Evolutionary conservation across 1,284 basidiomycete genomes (phyloP).

Genomic region (Cutaneotrichosporon dermatis): DNA sequence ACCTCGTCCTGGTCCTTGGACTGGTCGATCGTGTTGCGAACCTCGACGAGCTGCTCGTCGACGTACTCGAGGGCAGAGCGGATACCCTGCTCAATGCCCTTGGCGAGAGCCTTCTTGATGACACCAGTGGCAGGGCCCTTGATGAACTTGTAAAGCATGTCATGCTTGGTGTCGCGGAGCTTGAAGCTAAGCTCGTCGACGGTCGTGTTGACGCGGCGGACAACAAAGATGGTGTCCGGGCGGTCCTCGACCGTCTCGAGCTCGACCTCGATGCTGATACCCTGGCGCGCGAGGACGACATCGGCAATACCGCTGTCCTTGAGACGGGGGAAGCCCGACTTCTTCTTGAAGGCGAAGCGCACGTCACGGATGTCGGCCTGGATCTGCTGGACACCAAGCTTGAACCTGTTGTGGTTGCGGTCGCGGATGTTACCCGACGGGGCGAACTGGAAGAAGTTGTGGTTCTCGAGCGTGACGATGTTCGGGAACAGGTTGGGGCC

Average conservation of each 20-base stretch:
- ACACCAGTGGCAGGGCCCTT: conserved; percentile 53
- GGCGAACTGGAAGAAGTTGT: conserved; percentile 77
- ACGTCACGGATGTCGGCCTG: conserved; percentile 93
- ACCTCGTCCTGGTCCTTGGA: conserved; percentile 59
- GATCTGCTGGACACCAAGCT: conserved; percentile 71
- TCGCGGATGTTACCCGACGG: conserved; percentile 61
- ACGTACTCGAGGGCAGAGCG: conserved; percentile 72
- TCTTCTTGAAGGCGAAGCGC: conserved; percentile 67
- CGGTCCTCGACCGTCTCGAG: conserved; percentile 47
- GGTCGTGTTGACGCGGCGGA: conserved; percentile 50
- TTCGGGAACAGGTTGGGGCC: conserved; percentile 60
- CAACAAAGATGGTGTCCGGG: conserved; percentile 39
- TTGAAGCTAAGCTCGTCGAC: conserved; percentile 79
- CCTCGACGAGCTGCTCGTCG: conserved; percentile 64
- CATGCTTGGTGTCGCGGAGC: conserved; percentile 87
- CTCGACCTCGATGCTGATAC: conserved; percentile 51
- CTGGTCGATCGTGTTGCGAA: conserved; percentile 58
- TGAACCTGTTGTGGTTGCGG: conserved; percentile 64
- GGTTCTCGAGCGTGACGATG: conserved; percentile 71
- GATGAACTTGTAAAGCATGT: conserved; percentile 71
- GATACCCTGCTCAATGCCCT: conserved; percentile 72
- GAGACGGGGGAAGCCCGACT: conserved; percentile 55
- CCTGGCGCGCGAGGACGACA: conserved; percentile 72
- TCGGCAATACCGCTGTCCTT: conserved; percentile 89
- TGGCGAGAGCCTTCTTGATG: conserved; percentile 86